Evolutionary conservation across 306 rosid genomes (phyloP).

Genomic region (Mimosa pudica): DNA sequence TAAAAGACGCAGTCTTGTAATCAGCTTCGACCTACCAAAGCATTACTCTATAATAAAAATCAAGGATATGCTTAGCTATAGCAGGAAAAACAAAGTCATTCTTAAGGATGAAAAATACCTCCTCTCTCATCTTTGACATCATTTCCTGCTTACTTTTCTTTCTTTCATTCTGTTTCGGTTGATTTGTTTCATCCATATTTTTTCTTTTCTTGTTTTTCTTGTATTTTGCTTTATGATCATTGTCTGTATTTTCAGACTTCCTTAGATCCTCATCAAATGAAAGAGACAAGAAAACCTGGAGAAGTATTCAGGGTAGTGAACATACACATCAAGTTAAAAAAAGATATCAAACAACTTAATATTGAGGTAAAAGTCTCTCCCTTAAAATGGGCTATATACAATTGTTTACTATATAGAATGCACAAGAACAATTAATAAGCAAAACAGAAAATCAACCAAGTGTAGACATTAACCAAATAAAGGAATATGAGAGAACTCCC

Average conservation of each 20-base stretch:
- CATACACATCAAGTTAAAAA: conserved; percentile 11
- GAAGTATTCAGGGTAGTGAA: conserved; percentile 35
- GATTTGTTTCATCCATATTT: conserved; percentile 58
- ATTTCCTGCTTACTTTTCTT: conserved; percentile 68
- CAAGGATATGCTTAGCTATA: conserved; percentile 24
- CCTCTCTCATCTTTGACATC: conserved; percentile 71
- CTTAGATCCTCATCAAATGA: conserved; percentile 82
- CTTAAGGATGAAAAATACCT: conserved; percentile 54
- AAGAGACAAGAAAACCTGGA: conserved; percentile 83
- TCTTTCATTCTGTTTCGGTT: conserved; percentile 61
- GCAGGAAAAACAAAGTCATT: conserved; percentile 33
- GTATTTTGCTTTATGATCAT: conserved; percentile 55
- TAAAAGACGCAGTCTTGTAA: conserved; percentile 84
- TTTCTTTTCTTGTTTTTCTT: conserved; percentile 69
- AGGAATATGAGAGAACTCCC: conserved; percentile 8
- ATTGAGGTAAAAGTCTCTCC: conserved; percentile 24
- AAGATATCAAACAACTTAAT: conserved; percentile 9
- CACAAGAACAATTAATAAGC: conserved; percentile 2
- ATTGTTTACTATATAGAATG: conserved; percentile 17
- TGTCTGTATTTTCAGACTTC: conserved; percentile 57
- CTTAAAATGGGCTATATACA: conserved; percentile 12
- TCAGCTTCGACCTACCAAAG: conserved; percentile 81
- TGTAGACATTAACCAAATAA: background rate
- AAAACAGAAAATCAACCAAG: conserved; percentile 18
- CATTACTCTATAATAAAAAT: conserved; percentile 24